Base-by-base conservation (phyloP, 371 early-diverging fungal genomes). In the Mortierella sp. region DNA sequence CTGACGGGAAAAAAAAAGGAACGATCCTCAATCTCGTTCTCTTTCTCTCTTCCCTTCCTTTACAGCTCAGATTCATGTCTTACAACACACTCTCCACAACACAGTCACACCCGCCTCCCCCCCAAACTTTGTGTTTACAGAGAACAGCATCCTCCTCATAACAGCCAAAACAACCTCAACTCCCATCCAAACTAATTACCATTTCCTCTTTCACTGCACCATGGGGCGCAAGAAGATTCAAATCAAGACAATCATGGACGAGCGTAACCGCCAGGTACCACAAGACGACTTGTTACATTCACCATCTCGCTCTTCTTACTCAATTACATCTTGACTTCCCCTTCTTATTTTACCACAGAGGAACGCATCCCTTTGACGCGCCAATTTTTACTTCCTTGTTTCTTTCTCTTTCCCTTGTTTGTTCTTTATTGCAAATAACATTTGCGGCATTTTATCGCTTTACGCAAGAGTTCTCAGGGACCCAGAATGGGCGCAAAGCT, bases 151-250 rank as follows among this genome's bases (percentile, higher is more conserved):
- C 45, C 45, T 43, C 45, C 36, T 36, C 36, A 36, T 28, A 28
- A 28, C 28, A 28, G 28, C 28, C 28, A 36, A 36, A 36, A 36
- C 36, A 2, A 36, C 36, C 36, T 28, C 36, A 10, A 43, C 43
- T 43, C 43, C 10, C 43, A 15, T 15, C 15, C 5, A 43, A 43
- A 43, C 43, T 6, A 36, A 36, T 36, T 6, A 36, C 36, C 43
- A 43, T 15, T 3, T 10, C 15, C 48, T 3, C 48, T 48, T n/a
- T 48, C n/a, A 55, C 58, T 24, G 13, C 57, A 63, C 72, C 55
- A 97, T 97, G 98, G 98, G 98, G 58, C 90, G 99, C 48, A 97
- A 96, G 84, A 98, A 98, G 90, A 98, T 99, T 83, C 95, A 95
- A 86, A 97, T 99, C 87, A 92, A 95, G 83, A 92, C 92, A 70